These are phyloP conservation scores for Capsicum baccatum DNA, from an alignment of 257 asterid genomes.

Conservation along the genomic window DNA sequence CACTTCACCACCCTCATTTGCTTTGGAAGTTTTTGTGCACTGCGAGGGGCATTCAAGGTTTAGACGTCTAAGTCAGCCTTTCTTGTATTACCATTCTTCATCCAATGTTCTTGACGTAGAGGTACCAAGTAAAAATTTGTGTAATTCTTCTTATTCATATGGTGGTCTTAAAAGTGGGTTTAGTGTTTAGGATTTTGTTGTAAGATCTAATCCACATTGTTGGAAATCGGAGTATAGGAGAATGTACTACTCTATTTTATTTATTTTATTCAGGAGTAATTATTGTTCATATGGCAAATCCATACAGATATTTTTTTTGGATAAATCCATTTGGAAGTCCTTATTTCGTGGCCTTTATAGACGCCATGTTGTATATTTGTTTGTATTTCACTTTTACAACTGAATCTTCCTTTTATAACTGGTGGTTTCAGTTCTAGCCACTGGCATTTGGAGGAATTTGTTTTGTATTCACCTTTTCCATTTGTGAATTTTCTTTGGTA, in stretches of 20 bases:
- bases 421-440: constrained; percentile 12
- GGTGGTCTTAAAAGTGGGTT: not conserved
- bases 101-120: constrained; percentile 94
- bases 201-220: not conserved
- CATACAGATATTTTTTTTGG: not conserved
- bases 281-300: not conserved
- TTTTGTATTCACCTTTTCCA: not conserved
- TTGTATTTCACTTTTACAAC: not conserved
- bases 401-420: not conserved
- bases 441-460: constrained; percentile 4
- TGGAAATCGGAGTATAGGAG: not conserved
- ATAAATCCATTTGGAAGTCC: constrained; percentile 2
- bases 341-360: constrained; percentile 16
- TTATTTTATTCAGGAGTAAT: not conserved
- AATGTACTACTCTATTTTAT: not conserved
- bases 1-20: constrained; percentile 92
- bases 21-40: constrained; percentile 88
- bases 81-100: constrained; percentile 88
- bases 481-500: not conserved
- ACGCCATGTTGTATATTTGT: not conserved
- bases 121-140: constrained; percentile 48
- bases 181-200: constrained; percentile 1
- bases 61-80: constrained; percentile 91
- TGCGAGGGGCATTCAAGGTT: constrained; percentile 93
- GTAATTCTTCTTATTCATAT: not conserved